phyloP scores from a whole-genome alignment of 441 rosid species.

The Brassica hybrid region DNA sequence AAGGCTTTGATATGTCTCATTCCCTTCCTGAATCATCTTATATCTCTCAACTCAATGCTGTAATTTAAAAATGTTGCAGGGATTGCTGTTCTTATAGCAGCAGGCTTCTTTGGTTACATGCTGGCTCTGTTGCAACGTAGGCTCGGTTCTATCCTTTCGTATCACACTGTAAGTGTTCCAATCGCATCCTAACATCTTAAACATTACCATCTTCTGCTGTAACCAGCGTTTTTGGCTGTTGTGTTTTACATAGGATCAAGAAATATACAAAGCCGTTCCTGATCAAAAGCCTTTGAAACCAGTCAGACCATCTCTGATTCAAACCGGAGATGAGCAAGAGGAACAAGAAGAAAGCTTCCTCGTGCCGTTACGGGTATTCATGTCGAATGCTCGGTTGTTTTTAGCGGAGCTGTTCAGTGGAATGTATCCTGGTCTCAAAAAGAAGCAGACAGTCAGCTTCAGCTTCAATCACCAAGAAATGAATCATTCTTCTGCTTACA shows the following conservation, averaged over 20 bases:
- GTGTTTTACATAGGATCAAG: constrained; percentile 56
- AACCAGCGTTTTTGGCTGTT: constrained; percentile 8
- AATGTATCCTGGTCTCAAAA: constrained; percentile 64
- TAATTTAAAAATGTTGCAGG: constrained; percentile 48
- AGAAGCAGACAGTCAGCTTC: constrained; percentile 47
- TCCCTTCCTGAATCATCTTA: background rate
- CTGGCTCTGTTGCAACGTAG: background rate
- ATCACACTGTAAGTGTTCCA: background rate
- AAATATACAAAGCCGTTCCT: constrained; percentile 36
- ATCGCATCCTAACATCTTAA: background rate
- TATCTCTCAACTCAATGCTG: background rate
- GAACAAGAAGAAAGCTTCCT: constrained; percentile 81
- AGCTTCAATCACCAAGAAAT: constrained; percentile 27
- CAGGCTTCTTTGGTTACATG: background rate
- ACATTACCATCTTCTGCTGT: constrained; percentile 4
- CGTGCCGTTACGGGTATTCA: constrained; percentile 66
- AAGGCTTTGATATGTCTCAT: constrained; percentile 23
- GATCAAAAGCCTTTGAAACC: constrained; percentile 64
- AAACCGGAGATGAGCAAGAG: constrained; percentile 65
- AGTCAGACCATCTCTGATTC: constrained; percentile 81
- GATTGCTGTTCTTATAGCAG: constrained; percentile 8
- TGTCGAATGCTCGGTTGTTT: constrained; percentile 56
- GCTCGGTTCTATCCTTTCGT: background rate
- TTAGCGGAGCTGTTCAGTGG: constrained; percentile 67
- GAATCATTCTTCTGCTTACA: constrained; percentile 19